Percentiles rank a stretch among this genome's conserved stretches.
Evolutionary conservation across 2,329 filamentous ascomycete species (phyloP).

Genomic region (Scedosporium aurantiacum): DNA sequence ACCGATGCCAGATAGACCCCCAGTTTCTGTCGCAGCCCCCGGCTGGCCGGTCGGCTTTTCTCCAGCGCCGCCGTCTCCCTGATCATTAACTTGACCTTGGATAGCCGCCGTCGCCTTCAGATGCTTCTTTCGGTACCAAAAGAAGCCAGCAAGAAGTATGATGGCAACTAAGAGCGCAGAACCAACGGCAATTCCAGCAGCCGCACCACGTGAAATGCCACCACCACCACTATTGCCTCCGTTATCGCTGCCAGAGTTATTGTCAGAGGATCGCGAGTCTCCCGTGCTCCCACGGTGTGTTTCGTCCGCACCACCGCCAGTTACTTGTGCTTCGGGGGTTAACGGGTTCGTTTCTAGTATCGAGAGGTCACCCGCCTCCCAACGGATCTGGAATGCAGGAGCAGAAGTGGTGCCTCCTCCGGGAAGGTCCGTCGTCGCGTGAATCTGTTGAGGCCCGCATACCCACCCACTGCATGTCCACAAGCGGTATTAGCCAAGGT

Average conservation of each 20-base stretch:
- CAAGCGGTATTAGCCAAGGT: not conserved
- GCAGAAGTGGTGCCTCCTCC: not conserved
- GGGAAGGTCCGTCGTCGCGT: not conserved
- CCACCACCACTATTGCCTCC: not conserved
- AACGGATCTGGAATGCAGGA: constrained; percentile 5
- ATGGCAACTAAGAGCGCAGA: not conserved
- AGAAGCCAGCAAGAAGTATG: not conserved
- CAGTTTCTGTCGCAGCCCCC: not conserved
- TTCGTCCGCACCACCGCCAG: not conserved
- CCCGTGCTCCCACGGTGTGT: not conserved
- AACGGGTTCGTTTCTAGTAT: constrained; percentile 5
- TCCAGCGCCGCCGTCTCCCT: not conserved
- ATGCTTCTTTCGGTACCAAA: constrained; percentile 1
- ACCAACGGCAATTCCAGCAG: constrained; percentile 3
- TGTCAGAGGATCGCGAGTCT: not conserved
- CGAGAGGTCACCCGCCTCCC: constrained; percentile 2
- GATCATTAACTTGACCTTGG: not conserved
- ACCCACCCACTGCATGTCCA: not conserved
- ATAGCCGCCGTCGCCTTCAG: not conserved
- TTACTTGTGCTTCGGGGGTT: not conserved
- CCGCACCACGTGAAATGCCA: not conserved
- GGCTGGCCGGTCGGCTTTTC: not conserved
- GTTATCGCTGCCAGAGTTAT: not conserved
- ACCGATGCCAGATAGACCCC: not conserved
- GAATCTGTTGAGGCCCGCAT: not conserved